Conservation (phyloP, 2,329 filamentous ascomycete genomes). For the Amauroascus verrucosus region DNA sequence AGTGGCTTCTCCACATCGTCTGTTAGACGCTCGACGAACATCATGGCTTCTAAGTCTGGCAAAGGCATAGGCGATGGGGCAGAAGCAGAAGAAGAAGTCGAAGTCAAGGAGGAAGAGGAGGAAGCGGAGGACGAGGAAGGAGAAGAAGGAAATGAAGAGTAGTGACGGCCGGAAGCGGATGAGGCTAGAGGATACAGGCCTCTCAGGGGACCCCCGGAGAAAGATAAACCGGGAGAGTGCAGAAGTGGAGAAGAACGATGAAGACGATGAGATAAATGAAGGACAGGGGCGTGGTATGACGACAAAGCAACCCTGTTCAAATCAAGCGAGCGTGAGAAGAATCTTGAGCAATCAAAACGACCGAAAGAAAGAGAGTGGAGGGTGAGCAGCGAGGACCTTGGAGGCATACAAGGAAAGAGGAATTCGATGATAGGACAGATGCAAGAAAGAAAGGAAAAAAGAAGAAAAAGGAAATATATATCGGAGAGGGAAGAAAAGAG, state of each 20-base stretch:
- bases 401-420: constrained; percentile 16
- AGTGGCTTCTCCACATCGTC: constrained; percentile 71
- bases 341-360: neutral
- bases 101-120: neutral
- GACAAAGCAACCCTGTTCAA: constrained; percentile 6
- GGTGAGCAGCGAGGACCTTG: constrained; percentile 13
- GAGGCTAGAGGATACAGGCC: neutral
- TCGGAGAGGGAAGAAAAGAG: neutral
- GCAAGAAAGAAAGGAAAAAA: neutral
- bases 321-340: neutral
- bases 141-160: neutral
- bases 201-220: neutral
- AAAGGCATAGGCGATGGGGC: neutral
- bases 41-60: constrained; percentile 21
- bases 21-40: constrained; percentile 43
- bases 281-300: neutral
- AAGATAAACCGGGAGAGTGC: neutral
- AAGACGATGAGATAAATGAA: neutral
- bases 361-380: constrained; percentile 1
- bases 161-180: neutral
- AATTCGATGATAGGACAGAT: constrained; percentile 5
- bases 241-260: neutral
- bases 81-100: neutral
- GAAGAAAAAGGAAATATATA: neutral
- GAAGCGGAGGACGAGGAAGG: neutral